Conservation (phyloP, 495 filamentous ascomycete species). For the Podospora pseudocomata region DNA sequence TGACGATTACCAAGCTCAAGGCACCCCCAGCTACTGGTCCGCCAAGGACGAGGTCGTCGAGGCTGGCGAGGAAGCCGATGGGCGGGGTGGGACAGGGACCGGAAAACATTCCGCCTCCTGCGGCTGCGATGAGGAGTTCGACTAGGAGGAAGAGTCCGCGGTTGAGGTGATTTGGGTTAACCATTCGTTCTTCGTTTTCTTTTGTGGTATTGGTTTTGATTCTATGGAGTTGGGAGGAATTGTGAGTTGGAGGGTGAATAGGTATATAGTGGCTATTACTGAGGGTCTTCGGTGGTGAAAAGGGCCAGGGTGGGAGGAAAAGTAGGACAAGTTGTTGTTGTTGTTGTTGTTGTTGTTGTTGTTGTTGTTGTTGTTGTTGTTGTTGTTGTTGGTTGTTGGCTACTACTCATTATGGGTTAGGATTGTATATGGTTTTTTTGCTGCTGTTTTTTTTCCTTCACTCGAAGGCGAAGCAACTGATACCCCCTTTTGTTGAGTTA, state of each 20-base stretch:
- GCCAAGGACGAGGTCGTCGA: conserved; percentile 43
- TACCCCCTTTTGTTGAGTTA: not conserved
- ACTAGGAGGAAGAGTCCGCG: conserved; percentile 51
- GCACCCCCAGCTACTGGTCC: conserved; percentile 7
- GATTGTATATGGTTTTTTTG: not conserved
- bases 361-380: not conserved
- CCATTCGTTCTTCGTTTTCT: not conserved
- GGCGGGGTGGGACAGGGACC: conserved; percentile 51
- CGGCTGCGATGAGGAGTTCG: conserved; percentile 41
- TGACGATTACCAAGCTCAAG: conserved; percentile 1
- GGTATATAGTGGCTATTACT: not conserved
- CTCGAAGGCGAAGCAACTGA: not conserved
- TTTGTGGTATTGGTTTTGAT: not conserved
- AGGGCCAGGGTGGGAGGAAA: not conserved
- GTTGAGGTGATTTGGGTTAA: not conserved
- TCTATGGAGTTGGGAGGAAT: not conserved
- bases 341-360: not conserved
- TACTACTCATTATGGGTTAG: not conserved
- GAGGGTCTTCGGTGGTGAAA: not conserved
- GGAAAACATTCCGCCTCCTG: conserved; percentile 55
- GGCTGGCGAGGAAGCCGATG: conserved; percentile 45
- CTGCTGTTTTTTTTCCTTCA: not conserved
- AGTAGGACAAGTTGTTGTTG: not conserved
- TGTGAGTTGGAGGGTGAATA: not conserved
- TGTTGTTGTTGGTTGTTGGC: not conserved